Conservation (phyloP, 1,139 yeast genomes). For the Debaryomyces singareniensis region DNA sequence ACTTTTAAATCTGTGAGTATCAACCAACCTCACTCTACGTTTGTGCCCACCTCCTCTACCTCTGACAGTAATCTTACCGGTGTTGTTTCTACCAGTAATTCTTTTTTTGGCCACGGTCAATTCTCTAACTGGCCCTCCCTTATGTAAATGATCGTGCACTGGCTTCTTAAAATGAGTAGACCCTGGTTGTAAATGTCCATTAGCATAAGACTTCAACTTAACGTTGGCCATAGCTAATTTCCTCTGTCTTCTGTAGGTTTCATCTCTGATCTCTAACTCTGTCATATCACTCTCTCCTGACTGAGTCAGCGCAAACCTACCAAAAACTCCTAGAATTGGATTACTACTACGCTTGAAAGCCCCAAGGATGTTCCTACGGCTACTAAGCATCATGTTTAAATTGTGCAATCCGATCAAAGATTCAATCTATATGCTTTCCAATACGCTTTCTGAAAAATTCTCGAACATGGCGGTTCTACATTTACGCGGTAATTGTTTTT, state of each 20-base stretch:
- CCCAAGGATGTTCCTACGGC: background rate
- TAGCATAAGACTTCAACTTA: constrained; percentile 68
- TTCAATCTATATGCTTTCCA: too few relatives aligned
- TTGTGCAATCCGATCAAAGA: too few relatives aligned
- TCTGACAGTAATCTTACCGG: constrained; percentile 84
- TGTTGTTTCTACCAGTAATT: constrained; percentile 84
- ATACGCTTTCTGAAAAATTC: constrained; percentile 2
- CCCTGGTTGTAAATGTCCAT: constrained; percentile 72
- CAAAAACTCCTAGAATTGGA: constrained; percentile 6
- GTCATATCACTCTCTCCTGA: constrained; percentile 33
- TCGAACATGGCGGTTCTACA: constrained; percentile 3
- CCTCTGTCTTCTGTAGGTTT: constrained; percentile 62
- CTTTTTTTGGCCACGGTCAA: constrained; percentile 70
- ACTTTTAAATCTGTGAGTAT: constrained; percentile 56
- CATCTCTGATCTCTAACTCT: constrained; percentile 76
- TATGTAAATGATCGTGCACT: constrained; percentile 77
- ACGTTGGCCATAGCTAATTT: constrained; percentile 67
- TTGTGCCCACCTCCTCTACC: constrained; percentile 98
- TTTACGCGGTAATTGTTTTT: constrained; percentile 2
- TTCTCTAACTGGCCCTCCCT: constrained; percentile 73
- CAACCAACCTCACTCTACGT: constrained; percentile 78
- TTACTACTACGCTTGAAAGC: constrained; percentile 2
- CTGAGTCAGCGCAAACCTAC: background rate
- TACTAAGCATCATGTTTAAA: constrained; percentile 5
- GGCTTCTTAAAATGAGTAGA: constrained; percentile 87